Evolutionary conservation across 169 alveolate genomes (phyloP).

Genomic region (Eimeria acervulina): DNA sequence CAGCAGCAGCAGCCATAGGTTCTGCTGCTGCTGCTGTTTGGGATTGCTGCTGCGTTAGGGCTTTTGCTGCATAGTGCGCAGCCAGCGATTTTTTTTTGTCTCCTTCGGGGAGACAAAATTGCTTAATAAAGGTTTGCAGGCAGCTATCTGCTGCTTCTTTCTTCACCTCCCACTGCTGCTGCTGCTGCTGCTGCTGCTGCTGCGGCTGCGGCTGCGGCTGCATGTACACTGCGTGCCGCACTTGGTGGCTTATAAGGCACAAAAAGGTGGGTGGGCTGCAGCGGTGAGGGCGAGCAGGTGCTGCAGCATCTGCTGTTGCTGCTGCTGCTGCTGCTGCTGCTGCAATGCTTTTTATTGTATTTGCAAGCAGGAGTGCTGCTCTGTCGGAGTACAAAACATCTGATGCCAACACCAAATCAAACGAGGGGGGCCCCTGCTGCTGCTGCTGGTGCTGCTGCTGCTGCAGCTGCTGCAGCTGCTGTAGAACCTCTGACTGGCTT

Average conservation of each 20-base stretch:
- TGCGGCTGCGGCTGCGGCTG: not conserved
- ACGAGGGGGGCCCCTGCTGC: constrained; percentile 10
- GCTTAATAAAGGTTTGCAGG: not conserved
- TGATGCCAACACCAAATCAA: constrained; percentile 21
- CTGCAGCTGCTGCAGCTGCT: constrained; percentile 53
- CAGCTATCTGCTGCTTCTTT: constrained; percentile 30
- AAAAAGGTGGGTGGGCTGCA: not conserved
- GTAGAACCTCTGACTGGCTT: not conserved
- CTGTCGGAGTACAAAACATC: constrained; percentile 46
- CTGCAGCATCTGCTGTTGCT: not conserved
- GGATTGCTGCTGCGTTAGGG: not conserved
- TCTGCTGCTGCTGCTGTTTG: constrained; percentile 31
- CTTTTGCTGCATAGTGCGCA: not conserved
- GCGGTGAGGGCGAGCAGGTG: constrained; percentile 1
- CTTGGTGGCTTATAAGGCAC: constrained; percentile 53
- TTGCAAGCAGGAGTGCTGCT: constrained; percentile 15
- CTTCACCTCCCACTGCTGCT: no score
- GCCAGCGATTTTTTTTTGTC: not conserved
- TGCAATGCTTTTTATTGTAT: constrained; percentile 18
- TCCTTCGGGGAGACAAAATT: not conserved
- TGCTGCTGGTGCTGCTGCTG: constrained; percentile 1
- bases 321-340: not conserved
- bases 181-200: no score
- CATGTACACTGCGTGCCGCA: constrained; percentile 61
- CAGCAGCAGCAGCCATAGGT: not conserved